Evolutionary conservation across 2,329 filamentous ascomycete species (phyloP).

Genomic region (Penicillium sp.): DNA sequence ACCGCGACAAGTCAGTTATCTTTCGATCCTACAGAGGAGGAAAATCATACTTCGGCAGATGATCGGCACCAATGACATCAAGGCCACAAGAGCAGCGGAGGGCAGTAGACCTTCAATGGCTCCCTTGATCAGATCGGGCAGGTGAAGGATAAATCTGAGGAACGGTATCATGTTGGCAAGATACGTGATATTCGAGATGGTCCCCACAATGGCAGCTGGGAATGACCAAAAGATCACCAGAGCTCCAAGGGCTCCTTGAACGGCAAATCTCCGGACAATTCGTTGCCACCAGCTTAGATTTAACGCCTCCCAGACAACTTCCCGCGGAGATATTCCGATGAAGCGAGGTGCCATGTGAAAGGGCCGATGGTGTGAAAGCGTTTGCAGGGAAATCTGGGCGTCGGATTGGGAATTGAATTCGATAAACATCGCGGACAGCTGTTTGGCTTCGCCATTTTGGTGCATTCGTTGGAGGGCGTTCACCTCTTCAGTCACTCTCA

Average conservation of each 20-base stretch:
- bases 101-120: conserved; percentile 83
- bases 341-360: conserved; percentile 85
- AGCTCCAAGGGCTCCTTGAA: conserved; percentile 67
- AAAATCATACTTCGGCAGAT: conserved; percentile 67
- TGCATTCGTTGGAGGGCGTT: conserved; percentile 64
- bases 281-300: conserved; percentile 80
- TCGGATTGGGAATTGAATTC: conserved; percentile 80
- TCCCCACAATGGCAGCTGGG: conserved; percentile 73
- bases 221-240: conserved; percentile 85
- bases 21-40: not conserved
- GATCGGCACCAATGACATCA: conserved; percentile 83
- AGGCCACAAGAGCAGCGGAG: conserved; percentile 70
- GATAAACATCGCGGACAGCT: conserved; percentile 77
- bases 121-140: conserved; percentile 70
- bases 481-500: conserved; percentile 69
- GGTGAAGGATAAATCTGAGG: conserved; percentile 69
- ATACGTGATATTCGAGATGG: conserved; percentile 80
- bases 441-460: conserved; percentile 60
- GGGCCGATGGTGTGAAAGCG: conserved; percentile 78
- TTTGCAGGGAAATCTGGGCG: conserved; percentile 82
- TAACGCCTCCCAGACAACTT: conserved; percentile 87
- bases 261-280: conserved; percentile 67
- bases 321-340: conserved; percentile 75
- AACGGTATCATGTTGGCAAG: conserved; percentile 56
- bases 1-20: conserved; percentile 3